Base-by-base conservation (phyloP, 768 basidiomycete species). In the Lactifluus hygrophoroides region DNA sequence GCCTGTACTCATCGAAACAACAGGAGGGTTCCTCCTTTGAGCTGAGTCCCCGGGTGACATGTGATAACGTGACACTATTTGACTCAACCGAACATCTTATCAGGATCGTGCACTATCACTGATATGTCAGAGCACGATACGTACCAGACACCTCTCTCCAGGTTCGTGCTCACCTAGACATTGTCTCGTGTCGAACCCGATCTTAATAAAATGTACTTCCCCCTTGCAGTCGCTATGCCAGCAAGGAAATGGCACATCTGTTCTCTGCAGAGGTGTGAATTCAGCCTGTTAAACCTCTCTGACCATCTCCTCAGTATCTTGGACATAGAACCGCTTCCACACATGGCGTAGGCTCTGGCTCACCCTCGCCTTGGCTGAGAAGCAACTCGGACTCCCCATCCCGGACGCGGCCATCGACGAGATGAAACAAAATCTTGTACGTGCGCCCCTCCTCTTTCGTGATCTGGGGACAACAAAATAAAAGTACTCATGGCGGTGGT, bases 301-400 rank as follows among this genome's bases (percentile, higher is more conserved):
- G 11, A 19, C 52, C 37, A 34, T 25, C 23, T 17, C 25, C 38
- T 55, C n/a, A 28, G 17, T 2, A 16, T 48, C 25, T 23, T 16
- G 38, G 19, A 9, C 45, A 25, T 63, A 98, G 95, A 94, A 89
- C 65, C 86, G 96, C 16, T 98, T 94, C 72, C 83, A 82, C 57
- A 98, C 94, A 23, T 99, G 96, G 96, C 79, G 96, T 64, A 78
- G 86, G 67, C 78, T 98, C 17, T 99, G 96, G 96, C 81, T 98
- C 58, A 94, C 87, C 70, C 88, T 99, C 32, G 96, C 96, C 48
- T 88, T 89, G 48, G 95, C 94, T 3, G 94, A 99, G 74, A 93
- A 96, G 74, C 84, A 98, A 70, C 84, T 99, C 42, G 96, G 95
- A 5, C 76, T 99, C 40, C 82, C 85, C 51, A 91, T 99, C 70